A percentile compares a stretch with the other conserved stretches of the same genome.
phyloP scores from a whole-genome alignment of 176 grass and related monocot species.

The Chrysopogon serrulatus region DNA sequence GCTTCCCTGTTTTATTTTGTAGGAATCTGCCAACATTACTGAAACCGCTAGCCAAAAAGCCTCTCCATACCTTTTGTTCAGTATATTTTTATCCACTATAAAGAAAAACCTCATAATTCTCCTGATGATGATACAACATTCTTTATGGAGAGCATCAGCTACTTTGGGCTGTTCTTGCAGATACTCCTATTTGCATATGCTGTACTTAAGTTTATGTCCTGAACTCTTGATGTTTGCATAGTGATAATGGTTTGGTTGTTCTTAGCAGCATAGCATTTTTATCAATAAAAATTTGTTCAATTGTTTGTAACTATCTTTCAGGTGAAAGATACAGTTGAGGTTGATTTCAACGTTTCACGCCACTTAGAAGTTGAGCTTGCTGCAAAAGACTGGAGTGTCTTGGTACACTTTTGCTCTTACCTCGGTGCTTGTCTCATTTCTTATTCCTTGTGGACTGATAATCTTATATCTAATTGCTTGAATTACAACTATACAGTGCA shows the following conservation, averaged over 20 bases:
- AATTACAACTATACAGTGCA: not conserved
- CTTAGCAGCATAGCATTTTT: not conserved
- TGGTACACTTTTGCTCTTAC: conserved; percentile 43
- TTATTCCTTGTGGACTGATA: not conserved
- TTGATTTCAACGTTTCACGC: conserved; percentile 90
- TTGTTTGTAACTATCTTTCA: conserved; percentile 31
- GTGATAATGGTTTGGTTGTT: not conserved
- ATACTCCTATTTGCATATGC: conserved; percentile 22
- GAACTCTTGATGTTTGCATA: not conserved
- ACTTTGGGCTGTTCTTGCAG: not conserved
- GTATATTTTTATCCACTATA: not conserved
- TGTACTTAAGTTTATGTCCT: not conserved
- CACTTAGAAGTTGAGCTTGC: conserved; percentile 78
- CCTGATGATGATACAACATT: not conserved
- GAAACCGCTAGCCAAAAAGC: not conserved
- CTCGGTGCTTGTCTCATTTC: not conserved
- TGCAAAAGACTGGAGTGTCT: conserved; percentile 65
- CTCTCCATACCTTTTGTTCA: not conserved
- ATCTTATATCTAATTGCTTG: conserved; percentile 3
- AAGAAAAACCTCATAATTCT: not conserved
- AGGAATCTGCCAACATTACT: not conserved
- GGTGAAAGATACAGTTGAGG: conserved; percentile 98
- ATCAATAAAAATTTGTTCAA: not conserved
- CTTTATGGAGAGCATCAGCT: not conserved
- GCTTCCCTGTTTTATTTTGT: not conserved